phyloP scores from a whole-genome alignment of 495 filamentous ascomycete species.

The Parathielavia appendiculata region DNA sequence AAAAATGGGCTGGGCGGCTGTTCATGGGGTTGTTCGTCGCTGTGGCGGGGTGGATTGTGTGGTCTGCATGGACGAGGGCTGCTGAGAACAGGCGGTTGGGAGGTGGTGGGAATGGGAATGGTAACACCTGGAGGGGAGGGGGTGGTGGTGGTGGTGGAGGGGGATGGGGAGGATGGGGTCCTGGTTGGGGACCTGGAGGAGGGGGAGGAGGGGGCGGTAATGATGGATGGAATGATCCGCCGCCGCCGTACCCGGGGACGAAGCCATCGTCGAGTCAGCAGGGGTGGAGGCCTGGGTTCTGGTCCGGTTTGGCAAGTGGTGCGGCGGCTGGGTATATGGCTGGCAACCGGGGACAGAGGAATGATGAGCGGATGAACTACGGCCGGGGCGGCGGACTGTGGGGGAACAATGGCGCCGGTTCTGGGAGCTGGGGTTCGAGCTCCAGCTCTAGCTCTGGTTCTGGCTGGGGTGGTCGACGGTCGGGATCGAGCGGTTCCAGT shows the following conservation, averaged over 20 bases:
- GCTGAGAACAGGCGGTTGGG: constrained; percentile 1
- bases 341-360: constrained; percentile 46
- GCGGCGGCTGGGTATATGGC: constrained; percentile 65
- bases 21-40: constrained; percentile 39
- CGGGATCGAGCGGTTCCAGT: constrained; percentile 38
- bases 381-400: constrained; percentile 28
- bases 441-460: constrained; percentile 15
- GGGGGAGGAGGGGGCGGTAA: constrained; percentile 30
- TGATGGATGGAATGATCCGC: constrained; percentile 50
- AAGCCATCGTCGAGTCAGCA: constrained; percentile 33
- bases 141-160: constrained; percentile 17
- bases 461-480: constrained; percentile 18
- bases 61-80: constrained; percentile 33
- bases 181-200: constrained; percentile 21
- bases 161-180: constrained; percentile 18
- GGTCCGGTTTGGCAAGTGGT: constrained; percentile 69
- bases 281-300: constrained; percentile 82
- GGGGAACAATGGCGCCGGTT: constrained; percentile 39
- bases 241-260: constrained; percentile 49
- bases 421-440: constrained; percentile 33
- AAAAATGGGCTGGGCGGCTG: constrained; percentile 22
- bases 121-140: constrained; percentile 6
- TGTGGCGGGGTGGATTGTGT: constrained; percentile 51
- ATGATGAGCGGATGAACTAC: constrained; percentile 29
- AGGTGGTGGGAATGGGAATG: constrained; percentile 12